phyloP scores from a whole-genome alignment of 768 basidiomycete genomes.

The Trametes coccinea region DNA sequence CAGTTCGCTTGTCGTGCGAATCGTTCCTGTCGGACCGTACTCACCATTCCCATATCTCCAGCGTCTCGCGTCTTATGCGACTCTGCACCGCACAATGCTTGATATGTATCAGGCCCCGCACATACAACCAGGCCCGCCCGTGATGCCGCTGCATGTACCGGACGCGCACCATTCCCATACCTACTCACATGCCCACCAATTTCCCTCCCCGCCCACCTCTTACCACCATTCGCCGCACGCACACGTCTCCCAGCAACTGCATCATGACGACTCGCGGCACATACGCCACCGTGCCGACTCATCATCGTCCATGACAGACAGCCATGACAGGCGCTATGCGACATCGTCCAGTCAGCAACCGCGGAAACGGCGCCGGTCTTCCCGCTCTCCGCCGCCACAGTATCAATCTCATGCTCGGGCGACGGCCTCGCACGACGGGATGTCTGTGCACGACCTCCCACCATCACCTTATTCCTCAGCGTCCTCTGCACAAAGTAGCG shows the following conservation, averaged over 20 bases:
- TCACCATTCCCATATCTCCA: conserved; percentile 31
- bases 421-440: conserved; percentile 34
- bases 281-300: conserved; percentile 31
- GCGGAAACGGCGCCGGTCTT: conserved; percentile 62
- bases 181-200: conserved; percentile 23
- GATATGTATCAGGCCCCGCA: conserved; percentile 47
- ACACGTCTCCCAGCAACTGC: conserved; percentile 25
- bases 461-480: conserved; percentile 77
- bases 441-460: conserved; percentile 50
- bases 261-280: conserved; percentile 2
- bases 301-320: conserved; percentile 32
- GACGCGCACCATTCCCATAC: conserved; percentile 13
- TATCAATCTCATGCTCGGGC: conserved; percentile 5
- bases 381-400: conserved; percentile 52
- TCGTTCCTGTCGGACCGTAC: conserved; percentile 10
- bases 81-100: conserved; percentile 69
- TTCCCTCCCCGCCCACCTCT: conserved; percentile 31
- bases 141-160: conserved; percentile 20
- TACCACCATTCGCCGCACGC: conserved; percentile 36
- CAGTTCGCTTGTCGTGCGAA: conserved; percentile 7
- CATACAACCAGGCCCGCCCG: conserved; percentile 17
- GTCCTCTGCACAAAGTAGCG: conserved; percentile 59
- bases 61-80: conserved; percentile 71
- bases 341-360: conserved; percentile 18
- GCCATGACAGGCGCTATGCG: conserved; percentile 7